Evolutionary conservation across 2,329 filamentous ascomycete genomes (phyloP).

Genomic region (Alternaria dauci): DNA sequence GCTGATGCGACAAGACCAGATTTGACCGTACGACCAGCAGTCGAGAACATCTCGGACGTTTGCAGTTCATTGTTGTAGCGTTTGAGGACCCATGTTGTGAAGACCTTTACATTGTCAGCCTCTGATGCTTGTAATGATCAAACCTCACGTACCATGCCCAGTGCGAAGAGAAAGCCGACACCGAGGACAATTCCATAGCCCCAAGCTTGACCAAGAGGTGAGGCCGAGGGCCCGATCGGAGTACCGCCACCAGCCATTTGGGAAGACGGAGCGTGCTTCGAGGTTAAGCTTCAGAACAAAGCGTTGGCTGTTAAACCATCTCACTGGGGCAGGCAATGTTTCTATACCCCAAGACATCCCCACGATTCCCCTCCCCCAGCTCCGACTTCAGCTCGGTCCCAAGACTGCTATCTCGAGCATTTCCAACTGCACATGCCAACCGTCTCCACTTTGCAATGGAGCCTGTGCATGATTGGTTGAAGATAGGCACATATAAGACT

Average conservation of each 20-base stretch:
- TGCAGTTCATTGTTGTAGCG: constrained; percentile 44
- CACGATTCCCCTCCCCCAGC: background rate
- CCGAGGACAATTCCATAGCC: constrained; percentile 48
- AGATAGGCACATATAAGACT: constrained; percentile 28
- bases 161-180: constrained; percentile 41
- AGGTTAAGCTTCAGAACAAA: constrained; percentile 6
- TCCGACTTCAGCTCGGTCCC: background rate
- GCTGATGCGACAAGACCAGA: constrained; percentile 43
- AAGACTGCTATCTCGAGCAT: constrained; percentile 26
- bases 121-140: background rate
- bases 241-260: constrained; percentile 38
- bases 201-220: constrained; percentile 39
- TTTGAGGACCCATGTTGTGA: constrained; percentile 42
- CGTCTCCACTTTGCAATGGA: background rate
- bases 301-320: background rate
- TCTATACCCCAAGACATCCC: constrained; percentile 26
- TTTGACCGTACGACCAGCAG: constrained; percentile 43
- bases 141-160: constrained; percentile 35
- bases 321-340: constrained; percentile 18
- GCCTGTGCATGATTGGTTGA: constrained; percentile 25
- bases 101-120: constrained; percentile 23
- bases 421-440: constrained; percentile 9
- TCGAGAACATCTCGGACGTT: constrained; percentile 44
- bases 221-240: constrained; percentile 35
- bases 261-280: constrained; percentile 13